Evolutionary conservation across 192 early-diverging fungal genomes (phyloP).

Genomic region (Rhizophagus sp.): DNA sequence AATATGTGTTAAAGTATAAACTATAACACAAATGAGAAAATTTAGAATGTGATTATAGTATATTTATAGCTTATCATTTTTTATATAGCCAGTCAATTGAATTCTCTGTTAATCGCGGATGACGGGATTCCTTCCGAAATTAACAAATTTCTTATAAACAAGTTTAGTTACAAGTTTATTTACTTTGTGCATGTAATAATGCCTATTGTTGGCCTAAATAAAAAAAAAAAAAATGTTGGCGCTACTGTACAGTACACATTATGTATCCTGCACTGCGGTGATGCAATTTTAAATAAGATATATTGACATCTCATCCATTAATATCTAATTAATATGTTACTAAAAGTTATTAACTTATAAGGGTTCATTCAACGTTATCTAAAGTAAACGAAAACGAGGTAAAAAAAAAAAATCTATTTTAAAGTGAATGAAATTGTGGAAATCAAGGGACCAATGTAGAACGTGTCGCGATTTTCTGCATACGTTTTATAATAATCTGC

Average conservation of each 20-base stretch:
- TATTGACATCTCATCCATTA: neutral
- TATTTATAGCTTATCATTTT: neutral
- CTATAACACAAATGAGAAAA: neutral
- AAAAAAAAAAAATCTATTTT: neutral
- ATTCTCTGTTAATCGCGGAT: neutral
- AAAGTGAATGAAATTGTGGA: neutral
- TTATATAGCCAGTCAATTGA: neutral
- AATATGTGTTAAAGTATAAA: neutral
- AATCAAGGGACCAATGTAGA: slow-evolving; percentile 1
- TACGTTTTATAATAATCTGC: neutral
- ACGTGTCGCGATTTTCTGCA: neutral
- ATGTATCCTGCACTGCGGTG: neutral
- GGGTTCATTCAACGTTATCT: neutral
- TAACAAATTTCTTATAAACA: neutral
- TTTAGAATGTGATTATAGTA: neutral
- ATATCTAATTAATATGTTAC: neutral
- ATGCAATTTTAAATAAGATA: neutral
- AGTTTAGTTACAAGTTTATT: neutral
- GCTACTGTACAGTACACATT: neutral
- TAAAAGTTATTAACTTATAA: neutral
- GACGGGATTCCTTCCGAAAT: neutral
- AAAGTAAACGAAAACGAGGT: neutral
- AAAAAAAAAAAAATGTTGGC: neutral
- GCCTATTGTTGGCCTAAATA: neutral
- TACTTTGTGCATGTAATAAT: neutral